Percentiles rank a stretch among this genome's conserved stretches.
Evolutionary conservation across 805 yeast genomes (phyloP).

Genomic region (Metschnikowia reukaufii): DNA sequence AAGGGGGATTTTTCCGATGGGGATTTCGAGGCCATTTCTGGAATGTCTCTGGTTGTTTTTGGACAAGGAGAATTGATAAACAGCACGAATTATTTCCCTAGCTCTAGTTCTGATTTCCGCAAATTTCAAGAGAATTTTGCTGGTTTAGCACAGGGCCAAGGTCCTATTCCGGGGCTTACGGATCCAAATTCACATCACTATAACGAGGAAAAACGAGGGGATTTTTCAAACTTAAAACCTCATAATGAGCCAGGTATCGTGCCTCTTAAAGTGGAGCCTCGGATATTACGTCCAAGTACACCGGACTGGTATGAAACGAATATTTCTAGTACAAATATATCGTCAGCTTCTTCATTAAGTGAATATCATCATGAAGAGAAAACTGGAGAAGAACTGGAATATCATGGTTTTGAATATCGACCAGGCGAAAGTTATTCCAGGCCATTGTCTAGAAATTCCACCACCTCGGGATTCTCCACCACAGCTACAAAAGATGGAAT

Average conservation of each 20-base stretch:
- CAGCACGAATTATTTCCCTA: neutral
- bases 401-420: slow-evolving; percentile 7
- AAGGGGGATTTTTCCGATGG: slow-evolving; percentile 23
- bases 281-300: neutral
- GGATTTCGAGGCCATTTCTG: slow-evolving; percentile 7
- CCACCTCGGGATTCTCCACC: slow-evolving; percentile 67
- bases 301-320: slow-evolving; percentile 6
- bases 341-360: slow-evolving; percentile 27
- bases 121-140: neutral
- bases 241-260: too few species aligned
- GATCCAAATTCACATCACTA: neutral
- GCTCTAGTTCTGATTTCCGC: neutral
- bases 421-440: slow-evolving; percentile 41
- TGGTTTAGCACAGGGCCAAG: neutral
- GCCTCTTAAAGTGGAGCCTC: neutral
- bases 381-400: slow-evolving; percentile 5
- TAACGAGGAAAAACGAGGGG: neutral
- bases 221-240: neutral
- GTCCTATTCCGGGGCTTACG: neutral
- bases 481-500: slow-evolving; percentile 75
- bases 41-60: neutral
- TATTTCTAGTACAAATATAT: slow-evolving; percentile 23
- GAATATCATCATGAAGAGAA: slow-evolving; percentile 25
- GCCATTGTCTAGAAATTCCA: slow-evolving; percentile 60
- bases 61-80: neutral